Evolutionary conservation across 176 grass and related monocot species (phyloP).

Genomic region (Oryza glaberrima): DNA sequence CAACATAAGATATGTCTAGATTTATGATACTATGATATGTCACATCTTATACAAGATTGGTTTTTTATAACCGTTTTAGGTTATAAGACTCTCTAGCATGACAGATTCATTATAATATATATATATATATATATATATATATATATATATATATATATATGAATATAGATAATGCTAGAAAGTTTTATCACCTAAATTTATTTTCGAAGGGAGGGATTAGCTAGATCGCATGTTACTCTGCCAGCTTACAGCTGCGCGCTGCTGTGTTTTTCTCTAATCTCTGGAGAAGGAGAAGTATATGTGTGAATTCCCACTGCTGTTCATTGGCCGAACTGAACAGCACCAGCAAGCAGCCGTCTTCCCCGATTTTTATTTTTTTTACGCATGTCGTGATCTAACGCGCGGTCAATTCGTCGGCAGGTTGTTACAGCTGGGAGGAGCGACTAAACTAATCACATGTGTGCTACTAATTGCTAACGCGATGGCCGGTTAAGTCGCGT

Average conservation of each 20-base stretch:
- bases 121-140: too few relatives aligned
- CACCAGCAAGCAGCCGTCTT: neutral
- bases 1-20: too few relatives aligned
- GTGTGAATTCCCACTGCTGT: slow-evolving; percentile 41
- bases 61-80: too few relatives aligned
- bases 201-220: too few relatives aligned
- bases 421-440: neutral
- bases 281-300: too few relatives aligned
- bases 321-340: neutral
- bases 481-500: neutral
- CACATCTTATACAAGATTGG: too few relatives aligned
- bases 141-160: too few relatives aligned
- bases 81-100: too few relatives aligned
- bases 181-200: too few relatives aligned
- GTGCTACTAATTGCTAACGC: neutral
- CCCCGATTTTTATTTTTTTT: neutral
- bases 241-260: neutral
- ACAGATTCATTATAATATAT: too few relatives aligned
- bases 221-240: too few relatives aligned
- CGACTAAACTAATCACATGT: slow-evolving; percentile 5
- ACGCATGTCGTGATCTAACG: neutral
- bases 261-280: neutral
- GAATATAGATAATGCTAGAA: accelerated
- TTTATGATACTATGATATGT: too few relatives aligned
- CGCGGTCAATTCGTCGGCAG: slow-evolving; percentile 32